Conservation (phyloP, 2,329 filamentous ascomycete species). For the Ophiocordyceps camponoti-floridani region DNA sequence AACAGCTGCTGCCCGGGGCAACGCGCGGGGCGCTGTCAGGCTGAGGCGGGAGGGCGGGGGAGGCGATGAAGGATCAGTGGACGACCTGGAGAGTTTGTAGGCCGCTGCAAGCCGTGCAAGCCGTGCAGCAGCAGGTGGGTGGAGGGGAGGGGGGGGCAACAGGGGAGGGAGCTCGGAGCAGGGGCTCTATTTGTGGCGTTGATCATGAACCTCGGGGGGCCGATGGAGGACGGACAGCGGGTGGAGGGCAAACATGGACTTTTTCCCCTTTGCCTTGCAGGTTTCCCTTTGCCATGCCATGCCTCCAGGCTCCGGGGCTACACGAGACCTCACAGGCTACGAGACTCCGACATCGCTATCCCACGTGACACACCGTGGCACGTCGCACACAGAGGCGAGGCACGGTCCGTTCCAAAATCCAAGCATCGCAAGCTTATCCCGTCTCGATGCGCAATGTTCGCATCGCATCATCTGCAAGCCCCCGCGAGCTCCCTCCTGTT, state of each 20-base stretch:
- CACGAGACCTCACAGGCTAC: too few species aligned
- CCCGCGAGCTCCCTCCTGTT: slow-evolving; percentile 38
- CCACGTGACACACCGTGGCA: neutral
- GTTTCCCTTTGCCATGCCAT: too few species aligned
- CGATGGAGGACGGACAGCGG: neutral
- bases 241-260: neutral
- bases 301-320: too few species aligned
- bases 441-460: neutral
- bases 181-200: neutral
- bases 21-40: neutral
- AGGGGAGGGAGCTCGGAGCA: too few species aligned
- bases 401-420: too few species aligned
- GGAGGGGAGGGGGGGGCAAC: too few species aligned
- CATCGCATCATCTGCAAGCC: neutral
- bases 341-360: too few species aligned
- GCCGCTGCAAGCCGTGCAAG: too few species aligned
- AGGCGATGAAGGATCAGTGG: neutral
- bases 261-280: neutral
- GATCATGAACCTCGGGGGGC: neutral
- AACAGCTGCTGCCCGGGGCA: neutral
- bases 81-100: too few species aligned
- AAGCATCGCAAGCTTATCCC: neutral
- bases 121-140: too few species aligned
- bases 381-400: neutral
- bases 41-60: neutral